Conservation (phyloP, 345 rosid species). For the Eucalyptus pauciflora region DNA sequence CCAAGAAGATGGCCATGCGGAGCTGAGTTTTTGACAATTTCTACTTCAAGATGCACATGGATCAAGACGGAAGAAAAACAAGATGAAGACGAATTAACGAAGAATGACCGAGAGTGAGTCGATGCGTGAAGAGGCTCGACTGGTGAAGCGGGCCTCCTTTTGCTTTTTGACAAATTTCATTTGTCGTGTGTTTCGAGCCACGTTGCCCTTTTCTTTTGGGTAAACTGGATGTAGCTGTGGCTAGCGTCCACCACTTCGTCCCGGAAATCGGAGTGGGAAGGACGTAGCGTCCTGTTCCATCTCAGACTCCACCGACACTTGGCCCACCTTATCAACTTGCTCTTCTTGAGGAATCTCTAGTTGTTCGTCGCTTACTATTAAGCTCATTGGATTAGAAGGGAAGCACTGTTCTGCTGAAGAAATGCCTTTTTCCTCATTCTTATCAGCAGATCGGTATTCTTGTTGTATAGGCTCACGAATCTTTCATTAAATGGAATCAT, state of each 20-base stretch:
- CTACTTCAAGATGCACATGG: too few species aligned
- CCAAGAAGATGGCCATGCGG: too few species aligned
- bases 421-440: too few species aligned
- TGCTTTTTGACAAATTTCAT: background rate
- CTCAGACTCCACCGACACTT: background rate
- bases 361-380: too few species aligned
- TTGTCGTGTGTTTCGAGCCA: background rate
- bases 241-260: rapidly evolving
- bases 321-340: rapidly evolving
- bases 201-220: too few species aligned
- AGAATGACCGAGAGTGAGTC: too few species aligned
- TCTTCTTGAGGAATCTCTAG: too few species aligned
- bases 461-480: rapidly evolving
- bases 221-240: background rate
- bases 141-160: rapidly evolving
- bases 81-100: too few species aligned
- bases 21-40: too few species aligned
- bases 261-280: rapidly evolving
- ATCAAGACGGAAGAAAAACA: too few species aligned
- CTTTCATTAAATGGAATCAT: rapidly evolving
- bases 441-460: background rate
- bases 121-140: too few species aligned
- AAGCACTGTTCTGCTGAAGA: background rate
- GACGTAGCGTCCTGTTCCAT: too few species aligned
- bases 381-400: background rate